Base-by-base conservation (phyloP, 257 asterid genomes). In the Scutellaria barbata region DNA sequence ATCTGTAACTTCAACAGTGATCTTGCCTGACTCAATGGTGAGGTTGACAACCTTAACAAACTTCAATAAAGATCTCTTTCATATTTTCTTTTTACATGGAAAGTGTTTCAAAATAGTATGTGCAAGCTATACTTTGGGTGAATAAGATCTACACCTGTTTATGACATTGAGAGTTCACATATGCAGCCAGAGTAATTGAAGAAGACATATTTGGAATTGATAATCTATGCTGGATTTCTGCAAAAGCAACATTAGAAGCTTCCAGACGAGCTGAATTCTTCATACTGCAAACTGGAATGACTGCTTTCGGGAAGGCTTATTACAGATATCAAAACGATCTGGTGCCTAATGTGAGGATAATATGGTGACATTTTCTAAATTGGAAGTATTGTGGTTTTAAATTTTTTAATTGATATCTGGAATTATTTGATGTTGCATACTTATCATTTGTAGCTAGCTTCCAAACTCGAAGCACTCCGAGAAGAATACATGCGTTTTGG, bases 131-230 rank as follows among this genome's bases (percentile, higher is more conserved):
- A 53, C 35, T 65, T 51, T 40, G n/a, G 51, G 35, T 75, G 69
- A 37, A 62, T 51, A 9, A 43, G 13, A 30, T 63, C 30, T 37
- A 7, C 43, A 40, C 47, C 55, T 62, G 68, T 57, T 67, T 58
- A 54, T 65, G 73, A 46, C 37, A 59, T 78, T 82, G 71, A 78
- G 54, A 65, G 39, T 63, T 71, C 62, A 68, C 74, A 61, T 78
- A 58, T 88, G 76, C 81, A 94, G 99, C 99, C 75, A 89, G 99
- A 81, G 96, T 91, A 83, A 89, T 94, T 79, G 99, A 94, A 83
- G 99, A 89, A 75, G 97, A 91, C 84, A 74, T 91, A 81, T 94
- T 91, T 85, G 99, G 99, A 80, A 85, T 86, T 70, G 96, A 89
- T 76, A 90, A 86, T 81, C 73, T 93, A 20, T 89, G 92, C 82